Percentiles rank a stretch among this genome's conserved stretches.
phyloP scores from a whole-genome alignment of 495 filamentous ascomycete species.

The Penicillium verhagenii region DNA sequence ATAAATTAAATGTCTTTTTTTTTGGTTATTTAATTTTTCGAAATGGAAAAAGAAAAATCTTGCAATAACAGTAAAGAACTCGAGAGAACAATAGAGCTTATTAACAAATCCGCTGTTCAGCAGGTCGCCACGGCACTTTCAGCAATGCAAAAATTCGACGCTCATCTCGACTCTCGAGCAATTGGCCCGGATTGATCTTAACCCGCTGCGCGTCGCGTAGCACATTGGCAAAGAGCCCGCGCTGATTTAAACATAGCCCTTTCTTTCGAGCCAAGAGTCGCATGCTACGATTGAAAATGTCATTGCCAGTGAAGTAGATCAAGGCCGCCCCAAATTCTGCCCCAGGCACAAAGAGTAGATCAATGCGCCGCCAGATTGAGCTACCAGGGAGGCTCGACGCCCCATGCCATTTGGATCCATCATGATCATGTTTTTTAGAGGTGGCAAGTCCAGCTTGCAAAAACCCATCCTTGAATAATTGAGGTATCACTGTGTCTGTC shows the following conservation, averaged over 20 bases:
- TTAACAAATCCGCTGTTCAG: conserved; percentile 71
- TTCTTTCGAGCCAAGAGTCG: conserved; percentile 80
- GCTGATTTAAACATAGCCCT: conserved; percentile 83
- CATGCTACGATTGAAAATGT: conserved; percentile 93
- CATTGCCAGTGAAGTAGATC: conserved; percentile 95
- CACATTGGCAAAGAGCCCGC: conserved; percentile 75
- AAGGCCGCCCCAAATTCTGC: conserved; percentile 82
- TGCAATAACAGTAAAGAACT: not conserved
- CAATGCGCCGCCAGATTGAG: conserved; percentile 74
- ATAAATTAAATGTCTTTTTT: too few species aligned
- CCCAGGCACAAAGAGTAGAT: conserved; percentile 82
- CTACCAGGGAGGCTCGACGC: conserved; percentile 64
- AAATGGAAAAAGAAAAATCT: too few species aligned
- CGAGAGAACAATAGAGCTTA: not conserved
- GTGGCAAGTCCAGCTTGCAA: conserved; percentile 54
- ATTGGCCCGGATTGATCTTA: conserved; percentile 68
- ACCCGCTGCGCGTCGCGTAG: conserved; percentile 53
- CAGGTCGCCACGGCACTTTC: conserved; percentile 84
- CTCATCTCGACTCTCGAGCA: conserved; percentile 78
- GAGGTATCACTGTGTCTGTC: conserved; percentile 59
- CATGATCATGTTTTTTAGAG: conserved; percentile 25
- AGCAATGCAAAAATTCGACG: conserved; percentile 81
- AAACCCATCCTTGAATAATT: conserved; percentile 61
- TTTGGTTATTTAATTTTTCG: not conserved
- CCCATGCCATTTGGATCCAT: conserved; percentile 83